A percentile compares a stretch with the other conserved stretches of the same genome.
Conservation (phyloP, 768 basidiomycete species). For the Podaxis sp. region DNA sequence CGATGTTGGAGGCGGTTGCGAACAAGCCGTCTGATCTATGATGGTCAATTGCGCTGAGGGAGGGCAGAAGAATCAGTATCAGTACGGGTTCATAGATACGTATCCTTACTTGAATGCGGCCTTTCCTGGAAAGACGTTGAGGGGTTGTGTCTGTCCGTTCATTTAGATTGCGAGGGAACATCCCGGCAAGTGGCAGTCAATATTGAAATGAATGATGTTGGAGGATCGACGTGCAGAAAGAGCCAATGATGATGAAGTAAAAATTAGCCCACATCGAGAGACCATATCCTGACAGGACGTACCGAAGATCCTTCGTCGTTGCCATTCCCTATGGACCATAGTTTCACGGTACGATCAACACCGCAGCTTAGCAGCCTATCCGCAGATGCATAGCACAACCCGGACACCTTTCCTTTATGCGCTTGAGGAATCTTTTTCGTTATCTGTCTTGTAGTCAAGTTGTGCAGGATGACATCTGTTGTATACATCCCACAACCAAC, state of each 20-base stretch:
- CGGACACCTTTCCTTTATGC: constrained; percentile 85
- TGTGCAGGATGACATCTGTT: constrained; percentile 83
- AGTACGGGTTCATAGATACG: not conserved
- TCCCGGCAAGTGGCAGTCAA: not conserved
- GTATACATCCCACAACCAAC: not conserved
- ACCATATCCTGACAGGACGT: constrained; percentile 26
- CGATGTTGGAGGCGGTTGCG: constrained; percentile 88
- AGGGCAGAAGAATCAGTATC: constrained; percentile 11
- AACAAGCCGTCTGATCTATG: constrained; percentile 88
- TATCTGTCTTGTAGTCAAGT: constrained; percentile 58
- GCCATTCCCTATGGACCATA: constrained; percentile 59
- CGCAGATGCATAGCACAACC: constrained; percentile 62
- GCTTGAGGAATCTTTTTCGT: constrained; percentile 61
- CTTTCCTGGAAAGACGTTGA: constrained; percentile 82
- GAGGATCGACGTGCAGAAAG: constrained; percentile 16
- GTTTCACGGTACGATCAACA: constrained; percentile 77
- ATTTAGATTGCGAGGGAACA: not conserved
- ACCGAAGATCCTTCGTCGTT: constrained; percentile 21
- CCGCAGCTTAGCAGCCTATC: constrained; percentile 75
- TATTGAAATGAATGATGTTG: constrained; percentile 10
- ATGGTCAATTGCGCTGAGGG: constrained; percentile 84
- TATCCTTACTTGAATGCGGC: constrained; percentile 80
- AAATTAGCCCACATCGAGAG: not conserved
- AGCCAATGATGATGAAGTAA: not conserved
- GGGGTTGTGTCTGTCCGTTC: constrained; percentile 40